Evolutionary conservation across 805 yeast species (phyloP).

Genomic region (Candida khao-thaluensis): DNA sequence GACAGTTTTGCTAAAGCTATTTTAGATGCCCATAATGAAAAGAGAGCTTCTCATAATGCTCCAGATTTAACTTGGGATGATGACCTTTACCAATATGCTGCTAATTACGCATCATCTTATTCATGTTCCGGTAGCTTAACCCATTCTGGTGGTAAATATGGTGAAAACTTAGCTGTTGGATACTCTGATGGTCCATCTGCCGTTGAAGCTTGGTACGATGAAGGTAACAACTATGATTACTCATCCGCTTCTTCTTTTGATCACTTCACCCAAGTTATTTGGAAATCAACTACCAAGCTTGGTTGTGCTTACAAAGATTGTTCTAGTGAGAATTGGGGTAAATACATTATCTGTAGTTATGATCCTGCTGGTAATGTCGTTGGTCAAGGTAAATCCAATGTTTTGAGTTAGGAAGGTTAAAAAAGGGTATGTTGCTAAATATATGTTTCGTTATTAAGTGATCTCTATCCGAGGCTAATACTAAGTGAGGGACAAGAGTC

Average conservation of each 20-base stretch:
- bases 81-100: conserved; percentile 54
- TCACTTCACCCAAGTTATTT: conserved; percentile 80
- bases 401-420: conserved; percentile 9
- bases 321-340: conserved; percentile 40
- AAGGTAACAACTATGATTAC: conserved; percentile 31
- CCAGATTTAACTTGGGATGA: conserved; percentile 55
- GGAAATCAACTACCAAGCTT: conserved; percentile 59
- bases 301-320: conserved; percentile 77
- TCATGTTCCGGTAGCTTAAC: conserved; percentile 42
- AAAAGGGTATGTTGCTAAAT: conserved; percentile 1
- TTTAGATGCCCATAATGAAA: conserved; percentile 59
- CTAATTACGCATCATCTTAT: conserved; percentile 43
- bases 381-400: conserved; percentile 35
- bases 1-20: conserved; percentile 42
- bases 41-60: conserved; percentile 55
- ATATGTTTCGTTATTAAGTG: conserved; percentile 1
- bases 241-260: conserved; percentile 36
- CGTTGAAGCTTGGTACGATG: conserved; percentile 41
- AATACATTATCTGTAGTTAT: conserved; percentile 74
- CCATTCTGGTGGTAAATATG: conserved; percentile 40
- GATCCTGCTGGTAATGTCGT: conserved; percentile 69
- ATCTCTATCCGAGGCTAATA: no score
- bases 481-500: no score
- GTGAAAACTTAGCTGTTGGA: conserved; percentile 44
- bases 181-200: conserved; percentile 30